These are phyloP conservation scores for Chlorella sp. DNA, from an alignment of 139 green algal genomes.

Conservation along the genomic window DNA sequence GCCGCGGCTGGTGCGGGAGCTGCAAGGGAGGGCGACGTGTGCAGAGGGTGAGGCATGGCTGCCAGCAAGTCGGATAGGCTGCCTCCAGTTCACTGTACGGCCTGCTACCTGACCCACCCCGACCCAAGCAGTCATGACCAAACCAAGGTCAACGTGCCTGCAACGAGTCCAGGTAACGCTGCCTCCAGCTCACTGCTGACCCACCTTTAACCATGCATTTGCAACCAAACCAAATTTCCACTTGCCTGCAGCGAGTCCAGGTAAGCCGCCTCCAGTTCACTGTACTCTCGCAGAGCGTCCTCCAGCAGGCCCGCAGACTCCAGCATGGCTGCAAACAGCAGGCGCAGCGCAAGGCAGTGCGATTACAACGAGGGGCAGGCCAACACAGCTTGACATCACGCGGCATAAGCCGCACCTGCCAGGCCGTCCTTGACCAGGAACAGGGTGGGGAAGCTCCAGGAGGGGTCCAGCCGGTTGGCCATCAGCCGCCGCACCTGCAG, in stretches of 20 bases:
- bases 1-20: slow-evolving; percentile 8
- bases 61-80: too few relatives aligned
- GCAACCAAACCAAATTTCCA: too few relatives aligned
- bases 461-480: slow-evolving; percentile 65
- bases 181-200: not conserved
- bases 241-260: slow-evolving; percentile 55
- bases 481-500: slow-evolving; percentile 69
- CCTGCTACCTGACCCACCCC: slow-evolving; percentile 24
- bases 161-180: not conserved
- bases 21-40: slow-evolving; percentile 1
- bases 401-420: slow-evolving; percentile 32
- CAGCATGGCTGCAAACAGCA: slow-evolving; percentile 34
- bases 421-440: slow-evolving; percentile 89
- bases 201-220: too few relatives aligned
- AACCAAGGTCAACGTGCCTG: not conserved
- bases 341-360: too few relatives aligned
- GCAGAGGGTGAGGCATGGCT: not conserved
- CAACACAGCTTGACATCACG: not conserved
- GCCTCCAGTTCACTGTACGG: slow-evolving; percentile 56
- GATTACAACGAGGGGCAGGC: not conserved
- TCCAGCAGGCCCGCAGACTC: slow-evolving; percentile 52
- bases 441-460: slow-evolving; percentile 79
- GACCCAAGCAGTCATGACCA: not conserved
- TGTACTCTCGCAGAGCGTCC: slow-evolving; percentile 87
- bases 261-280: slow-evolving; percentile 87